Base-by-base conservation (phyloP, 1,139 yeast species). In the Diutina neorugosa region DNA sequence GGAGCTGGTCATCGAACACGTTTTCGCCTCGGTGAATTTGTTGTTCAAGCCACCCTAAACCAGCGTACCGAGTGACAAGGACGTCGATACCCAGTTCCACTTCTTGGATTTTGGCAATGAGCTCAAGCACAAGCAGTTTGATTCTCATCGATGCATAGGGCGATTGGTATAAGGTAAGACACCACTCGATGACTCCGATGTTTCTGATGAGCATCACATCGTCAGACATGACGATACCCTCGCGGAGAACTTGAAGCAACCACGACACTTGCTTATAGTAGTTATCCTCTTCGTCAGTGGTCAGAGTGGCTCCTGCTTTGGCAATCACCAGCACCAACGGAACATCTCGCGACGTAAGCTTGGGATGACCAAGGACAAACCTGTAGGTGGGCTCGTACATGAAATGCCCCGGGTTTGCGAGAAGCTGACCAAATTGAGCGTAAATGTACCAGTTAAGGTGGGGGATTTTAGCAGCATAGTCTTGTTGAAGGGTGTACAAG, bases 331-430 rank as follows among this genome's bases (percentile, higher is more conserved):
- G 73, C 62, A 73, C 80, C 54, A 90, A 64, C 2, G 97, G 96
- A 37, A 90, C 65, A 44, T 86, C 93, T 55, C 69, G 71, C 0
- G 69, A 59, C 56, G 76, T 75, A 49, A 87, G 66, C 7, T 70
- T 69, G 9, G 88, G 84, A 40, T 80, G 79, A 3, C 80, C 70
- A 51, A 85, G 68, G 9, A 86, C 71, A 70, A 79, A 85, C 58
- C 82, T 74, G 61, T 75, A 80, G 0, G 81, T 78, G 57, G 80
- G 79, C 57, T 88, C 96, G 63, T 85, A 87, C 50, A 91, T 65
- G 62, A 69, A 77, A 64, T 79, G 94, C n/a, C 78, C 83, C 0
- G 90, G 96, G 63, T 80, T 82, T 8, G 75, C 64, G 54, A 87
- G 64, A 1, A 87, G 70, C 4, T 81, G 79, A 4, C 81, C 68